Base-by-base conservation (phyloP, 805 yeast species). In the Ogataea populi-albae region DNA sequence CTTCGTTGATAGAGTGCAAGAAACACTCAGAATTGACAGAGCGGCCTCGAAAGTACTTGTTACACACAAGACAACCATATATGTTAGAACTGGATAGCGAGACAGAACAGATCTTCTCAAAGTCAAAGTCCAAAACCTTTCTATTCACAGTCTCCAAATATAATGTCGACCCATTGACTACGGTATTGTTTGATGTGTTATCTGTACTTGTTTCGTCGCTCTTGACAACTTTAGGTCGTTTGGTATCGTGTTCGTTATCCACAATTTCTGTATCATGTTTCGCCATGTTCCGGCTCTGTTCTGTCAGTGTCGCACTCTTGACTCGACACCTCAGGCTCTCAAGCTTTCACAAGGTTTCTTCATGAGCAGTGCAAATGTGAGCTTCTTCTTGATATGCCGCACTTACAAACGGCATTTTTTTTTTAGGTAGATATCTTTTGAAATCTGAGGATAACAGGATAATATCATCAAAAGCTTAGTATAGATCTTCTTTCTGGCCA, bases 1-100 rank as follows among this genome's bases (percentile, higher is more conserved):
- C 68, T 4, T 67, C 73, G 38, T 77, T 69, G 14, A 85, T 65
- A 2, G 87, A 71, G 54, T 86, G 95, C 11, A 64, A 52, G 49
- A 77, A 81, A 0, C 89, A 88, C 16, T 79, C 79, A 0, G 89
- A 75, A n/a, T 71, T 55, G 38, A 59, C 63, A 1, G 77, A 72
- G 17, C 87, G 66, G 1, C 95, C 95, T 46, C 78, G 81, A 35
- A 76, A 71, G 57, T 77, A 86, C 49, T 73, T 79, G 22, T 89
- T 91, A 59, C 95, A 86, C 0, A 69, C 70, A 15, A 86, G 59
- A 52, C 95, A 86, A 21, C 85, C 77, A 49, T 84, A 82, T 1
- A 85, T 72, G 48, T 82, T 81, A 15, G 71, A 62, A 24, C 65
- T 70, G 1, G 86, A 68, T 16, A 84, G 62, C 0, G 87, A 72